Percentiles rank a stretch among this genome's conserved stretches.
phyloP scores from a whole-genome alignment of 1,284 basidiomycete genomes.

The Naganishia cerealis region DNA sequence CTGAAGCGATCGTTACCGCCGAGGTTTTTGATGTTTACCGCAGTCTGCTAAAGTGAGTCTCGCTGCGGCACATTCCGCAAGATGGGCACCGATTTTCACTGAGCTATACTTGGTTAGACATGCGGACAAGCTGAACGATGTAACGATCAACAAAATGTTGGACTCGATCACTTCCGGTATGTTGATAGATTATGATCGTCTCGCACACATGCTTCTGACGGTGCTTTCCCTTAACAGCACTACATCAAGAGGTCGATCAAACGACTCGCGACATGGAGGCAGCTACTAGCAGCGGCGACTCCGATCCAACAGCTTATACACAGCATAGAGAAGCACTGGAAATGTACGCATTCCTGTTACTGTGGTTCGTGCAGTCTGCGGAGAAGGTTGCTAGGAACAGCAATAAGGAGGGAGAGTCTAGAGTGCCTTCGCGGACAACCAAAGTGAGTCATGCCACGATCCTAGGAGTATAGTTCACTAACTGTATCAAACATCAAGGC shows the following conservation, averaged over 20 bases:
- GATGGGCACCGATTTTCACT: neutral
- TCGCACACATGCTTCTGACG: constrained; percentile 55
- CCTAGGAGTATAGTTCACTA: neutral
- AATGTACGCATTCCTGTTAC: constrained; percentile 80
- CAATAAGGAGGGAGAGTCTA: constrained; percentile 48
- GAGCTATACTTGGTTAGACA: neutral
- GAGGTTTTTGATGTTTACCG: constrained; percentile 76
- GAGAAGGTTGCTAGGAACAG: constrained; percentile 61
- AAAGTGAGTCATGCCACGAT: neutral
- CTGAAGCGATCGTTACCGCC: constrained; percentile 63
- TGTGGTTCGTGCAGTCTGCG: constrained; percentile 76
- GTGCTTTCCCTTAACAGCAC: constrained; percentile 61
- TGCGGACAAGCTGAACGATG: constrained; percentile 12
- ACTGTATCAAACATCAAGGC: neutral
- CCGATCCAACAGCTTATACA: constrained; percentile 61
- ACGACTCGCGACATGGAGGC: constrained; percentile 62
- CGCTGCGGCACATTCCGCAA: neutral
- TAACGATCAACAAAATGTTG: constrained; percentile 20
- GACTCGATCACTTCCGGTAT: constrained; percentile 13
- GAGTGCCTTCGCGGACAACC: constrained; percentile 4
- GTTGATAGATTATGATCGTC: neutral
- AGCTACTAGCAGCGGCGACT: constrained; percentile 40
- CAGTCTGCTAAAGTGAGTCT: constrained; percentile 65
- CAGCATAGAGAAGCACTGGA: constrained; percentile 77
- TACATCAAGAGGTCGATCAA: constrained; percentile 76